phyloP scores from a whole-genome alignment of 306 rosid genomes.

The Mucuna pruriens region DNA sequence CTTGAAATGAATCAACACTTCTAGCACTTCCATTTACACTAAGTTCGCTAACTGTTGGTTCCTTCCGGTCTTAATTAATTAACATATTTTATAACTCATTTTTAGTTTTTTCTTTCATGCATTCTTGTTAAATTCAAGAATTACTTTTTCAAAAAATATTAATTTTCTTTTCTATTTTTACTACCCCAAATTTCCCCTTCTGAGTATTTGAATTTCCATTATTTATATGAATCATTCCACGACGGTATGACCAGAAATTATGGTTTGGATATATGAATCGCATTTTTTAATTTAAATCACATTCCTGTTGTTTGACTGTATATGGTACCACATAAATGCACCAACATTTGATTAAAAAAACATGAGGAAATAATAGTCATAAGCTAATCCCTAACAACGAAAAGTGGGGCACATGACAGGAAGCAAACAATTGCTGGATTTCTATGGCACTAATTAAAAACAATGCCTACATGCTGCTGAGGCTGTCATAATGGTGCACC shows the following conservation, averaged over 20 bases:
- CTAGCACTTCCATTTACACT: neutral
- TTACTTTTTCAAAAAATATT: neutral
- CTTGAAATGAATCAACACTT: neutral
- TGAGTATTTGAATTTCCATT: neutral
- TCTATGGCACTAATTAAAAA: neutral
- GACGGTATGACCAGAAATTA: neutral
- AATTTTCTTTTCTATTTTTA: neutral
- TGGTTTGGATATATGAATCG: constrained; percentile 16
- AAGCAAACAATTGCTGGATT: constrained; percentile 12
- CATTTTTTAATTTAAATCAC: constrained; percentile 42
- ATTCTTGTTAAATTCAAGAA: neutral
- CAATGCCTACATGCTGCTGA: constrained; percentile 34
- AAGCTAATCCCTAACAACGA: constrained; percentile 37
- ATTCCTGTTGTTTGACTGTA: constrained; percentile 20
- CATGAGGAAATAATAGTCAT: constrained; percentile 35
- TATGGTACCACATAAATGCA: constrained; percentile 5
- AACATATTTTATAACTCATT: no score
- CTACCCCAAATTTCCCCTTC: neutral
- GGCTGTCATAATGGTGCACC: constrained; percentile 21
- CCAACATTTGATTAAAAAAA: neutral
- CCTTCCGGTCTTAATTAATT: neutral
- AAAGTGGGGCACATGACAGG: constrained; percentile 35
- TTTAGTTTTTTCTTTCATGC: neutral
- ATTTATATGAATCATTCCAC: neutral
- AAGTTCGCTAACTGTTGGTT: neutral